Evolutionary conservation across 805 yeast genomes (phyloP).

Genomic region (Kockiozyma suomiensis): DNA sequence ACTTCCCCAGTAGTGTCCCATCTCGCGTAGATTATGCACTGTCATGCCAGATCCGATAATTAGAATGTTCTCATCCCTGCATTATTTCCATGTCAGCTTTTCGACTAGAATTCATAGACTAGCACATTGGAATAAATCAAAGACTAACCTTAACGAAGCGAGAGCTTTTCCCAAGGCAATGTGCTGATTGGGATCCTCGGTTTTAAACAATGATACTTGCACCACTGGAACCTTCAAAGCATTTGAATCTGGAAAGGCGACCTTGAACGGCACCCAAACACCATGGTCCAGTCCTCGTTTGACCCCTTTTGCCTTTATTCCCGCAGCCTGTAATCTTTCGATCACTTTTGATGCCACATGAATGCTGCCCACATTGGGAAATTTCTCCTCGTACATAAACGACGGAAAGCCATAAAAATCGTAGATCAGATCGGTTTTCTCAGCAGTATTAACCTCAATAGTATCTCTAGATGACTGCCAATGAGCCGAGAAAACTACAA

Average conservation of each 20-base stretch:
- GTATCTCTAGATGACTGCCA: conserved; percentile 54
- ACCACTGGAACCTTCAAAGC: conserved; percentile 46
- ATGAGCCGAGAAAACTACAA: conserved; percentile 73
- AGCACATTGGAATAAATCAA: not conserved
- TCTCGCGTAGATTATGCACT: conserved; percentile 72
- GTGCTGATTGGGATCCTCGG: conserved; percentile 47
- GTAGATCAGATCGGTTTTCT: conserved; percentile 63
- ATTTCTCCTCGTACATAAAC: conserved; percentile 63
- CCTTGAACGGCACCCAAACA: conserved; percentile 61
- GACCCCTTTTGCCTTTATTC: conserved; percentile 50
- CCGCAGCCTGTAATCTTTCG: conserved; percentile 47
- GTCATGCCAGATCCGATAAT: conserved; percentile 76
- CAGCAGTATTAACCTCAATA: conserved; percentile 33
- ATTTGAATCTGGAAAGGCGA: conserved; percentile 35
- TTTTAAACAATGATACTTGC: conserved; percentile 46
- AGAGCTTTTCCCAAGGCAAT: conserved; percentile 60
- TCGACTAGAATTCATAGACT: not conserved
- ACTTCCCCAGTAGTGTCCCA: conserved; percentile 38
- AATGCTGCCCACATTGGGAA: conserved; percentile 54
- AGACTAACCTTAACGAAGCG: conserved; percentile 41
- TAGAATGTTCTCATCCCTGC: conserved; percentile 54
- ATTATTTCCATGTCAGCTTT: not conserved
- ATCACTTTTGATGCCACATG: conserved; percentile 52
- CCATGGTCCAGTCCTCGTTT: conserved; percentile 79
- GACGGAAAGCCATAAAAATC: conserved; percentile 76